phyloP scores from a whole-genome alignment of 1,284 basidiomycete genomes.

The Malassezia arunalokei region DNA sequence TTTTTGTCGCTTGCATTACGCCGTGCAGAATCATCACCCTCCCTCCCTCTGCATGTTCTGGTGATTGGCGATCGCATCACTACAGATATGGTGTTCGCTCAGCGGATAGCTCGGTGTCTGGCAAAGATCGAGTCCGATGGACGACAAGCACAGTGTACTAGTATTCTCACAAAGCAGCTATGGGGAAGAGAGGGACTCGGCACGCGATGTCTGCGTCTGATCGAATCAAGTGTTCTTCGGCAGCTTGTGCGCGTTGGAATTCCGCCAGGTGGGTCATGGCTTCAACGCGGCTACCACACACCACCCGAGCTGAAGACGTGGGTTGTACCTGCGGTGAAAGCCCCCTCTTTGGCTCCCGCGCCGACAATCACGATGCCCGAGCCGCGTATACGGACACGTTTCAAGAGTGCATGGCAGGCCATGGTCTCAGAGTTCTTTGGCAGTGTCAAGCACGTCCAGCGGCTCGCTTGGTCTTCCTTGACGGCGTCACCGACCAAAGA shows the following conservation, averaged over 20 bases:
- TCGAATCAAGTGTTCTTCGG: conserved; percentile 27
- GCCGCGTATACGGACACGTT: too few species aligned
- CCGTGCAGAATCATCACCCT: conserved; percentile 25
- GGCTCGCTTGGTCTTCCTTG: conserved; percentile 5
- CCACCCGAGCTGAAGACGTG: too few species aligned
- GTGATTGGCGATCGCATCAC: conserved; percentile 71
- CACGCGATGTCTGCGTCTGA: conserved; percentile 35
- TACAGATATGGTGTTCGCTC: conserved; percentile 77
- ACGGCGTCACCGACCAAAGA: conserved; percentile 1
- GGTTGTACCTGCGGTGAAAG: too few species aligned
- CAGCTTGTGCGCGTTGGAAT: conserved; percentile 18
- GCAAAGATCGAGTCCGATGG: background rate
- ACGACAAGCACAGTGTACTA: conserved; percentile 19
- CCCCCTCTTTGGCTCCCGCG: background rate
- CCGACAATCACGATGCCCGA: conserved; percentile 7
- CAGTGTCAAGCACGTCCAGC: conserved; percentile 5
- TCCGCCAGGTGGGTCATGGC: conserved; percentile 21
- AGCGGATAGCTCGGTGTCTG: conserved; percentile 50
- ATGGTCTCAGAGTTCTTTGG: conserved; percentile 4
- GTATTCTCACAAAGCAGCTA: conserved; percentile 43
- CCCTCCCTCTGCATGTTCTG: conserved; percentile 11
- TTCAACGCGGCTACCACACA: background rate
- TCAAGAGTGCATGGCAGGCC: background rate
- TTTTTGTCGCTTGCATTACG: conserved; percentile 42
- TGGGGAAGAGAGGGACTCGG: conserved; percentile 40